Base-by-base conservation (phyloP, 2,329 filamentous ascomycete species). In the Monilinia fructicola region DNA sequence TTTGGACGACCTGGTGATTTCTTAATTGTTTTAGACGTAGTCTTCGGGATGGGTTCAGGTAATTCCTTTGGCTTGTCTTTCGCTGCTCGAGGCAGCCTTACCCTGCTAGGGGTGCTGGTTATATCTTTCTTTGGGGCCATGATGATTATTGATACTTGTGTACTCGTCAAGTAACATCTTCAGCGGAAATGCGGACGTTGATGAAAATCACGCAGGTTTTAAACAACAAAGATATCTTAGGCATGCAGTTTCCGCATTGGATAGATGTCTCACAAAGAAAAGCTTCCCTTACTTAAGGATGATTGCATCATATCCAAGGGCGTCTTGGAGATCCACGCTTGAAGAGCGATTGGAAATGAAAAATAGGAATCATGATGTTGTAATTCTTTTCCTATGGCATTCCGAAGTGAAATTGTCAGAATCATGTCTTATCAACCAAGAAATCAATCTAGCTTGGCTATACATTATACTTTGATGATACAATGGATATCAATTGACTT, bases 141-240 rank as follows among this genome's bases (percentile, higher is more conserved):
- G 21, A n/a, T 60, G n/a, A 53, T 44, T 12, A 12, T 2, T 26
- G 42, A 38, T 38, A 23, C 18, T 38, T 50, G 9, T 26, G 1
- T 26, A 61, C 26, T 7, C 26, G 2, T 3, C 9, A 26, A 35
- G 52, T 50, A 28, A 16, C 46, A 23, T 50, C 52, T 35, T 58
- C 21, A 12, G 14, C 14, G 44, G 28, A 28, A 56, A 63, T 63
- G 18, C 16, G 3, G 38, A 55, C 44, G 18, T 31, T n/a, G 14
- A 35, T 48, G 46, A n/a, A 50, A 14, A 18, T 21, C 28, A 48
- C 4, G 40, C 31, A 28, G 10, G 21, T 46, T 64, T 46, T 40
- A 38, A 38, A 58, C 16, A 56, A 64, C 52, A 64, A 64, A 64
- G 62, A 58, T 50, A 56, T 56, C 53, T 64, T 50, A 35, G 62